A percentile compares a stretch with the other conserved stretches of the same genome.
These are phyloP conservation scores for Leishmania tropica DNA, from an alignment of 208 protist genomes.

Conservation along the genomic window DNA sequence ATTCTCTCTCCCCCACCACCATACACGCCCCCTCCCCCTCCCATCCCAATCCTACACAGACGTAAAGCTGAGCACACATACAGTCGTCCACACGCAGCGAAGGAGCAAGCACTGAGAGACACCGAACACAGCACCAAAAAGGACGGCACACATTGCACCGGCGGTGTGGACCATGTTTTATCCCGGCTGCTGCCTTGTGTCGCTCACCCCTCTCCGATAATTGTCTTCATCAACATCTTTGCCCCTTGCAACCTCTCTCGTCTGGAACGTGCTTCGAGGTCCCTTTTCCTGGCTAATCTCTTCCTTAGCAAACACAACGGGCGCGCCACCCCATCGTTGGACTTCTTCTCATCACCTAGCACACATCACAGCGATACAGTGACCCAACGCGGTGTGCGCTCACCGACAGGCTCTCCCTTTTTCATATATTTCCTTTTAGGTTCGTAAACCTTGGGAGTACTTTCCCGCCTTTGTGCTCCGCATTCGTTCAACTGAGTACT, in stretches of 20 bases:
- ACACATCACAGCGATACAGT: neutral
- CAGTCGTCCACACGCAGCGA: neutral
- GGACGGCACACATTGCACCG: neutral
- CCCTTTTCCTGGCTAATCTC: neutral
- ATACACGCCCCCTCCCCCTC: neutral
- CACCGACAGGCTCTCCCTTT: neutral
- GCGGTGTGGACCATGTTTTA: neutral
- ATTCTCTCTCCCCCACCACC: neutral
- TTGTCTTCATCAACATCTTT: neutral
- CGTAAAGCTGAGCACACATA: neutral
- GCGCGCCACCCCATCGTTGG: neutral
- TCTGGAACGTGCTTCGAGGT: neutral
- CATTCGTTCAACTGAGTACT: neutral
- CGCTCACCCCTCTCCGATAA: neutral
- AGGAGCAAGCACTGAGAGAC: neutral
- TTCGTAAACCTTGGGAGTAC: neutral
- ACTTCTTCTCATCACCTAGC: neutral
- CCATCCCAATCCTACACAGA: neutral
- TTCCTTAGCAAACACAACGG: neutral
- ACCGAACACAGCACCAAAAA: neutral
- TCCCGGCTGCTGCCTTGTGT: neutral
- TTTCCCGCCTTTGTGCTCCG: neutral
- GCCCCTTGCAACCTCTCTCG: neutral
- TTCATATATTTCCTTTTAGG: too few species aligned
- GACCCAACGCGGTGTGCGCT: neutral